Percentiles rank a stretch among this genome's conserved stretches.
phyloP scores from a whole-genome alignment of 805 yeast genomes.

The Sungouiozyma intestinalis region DNA sequence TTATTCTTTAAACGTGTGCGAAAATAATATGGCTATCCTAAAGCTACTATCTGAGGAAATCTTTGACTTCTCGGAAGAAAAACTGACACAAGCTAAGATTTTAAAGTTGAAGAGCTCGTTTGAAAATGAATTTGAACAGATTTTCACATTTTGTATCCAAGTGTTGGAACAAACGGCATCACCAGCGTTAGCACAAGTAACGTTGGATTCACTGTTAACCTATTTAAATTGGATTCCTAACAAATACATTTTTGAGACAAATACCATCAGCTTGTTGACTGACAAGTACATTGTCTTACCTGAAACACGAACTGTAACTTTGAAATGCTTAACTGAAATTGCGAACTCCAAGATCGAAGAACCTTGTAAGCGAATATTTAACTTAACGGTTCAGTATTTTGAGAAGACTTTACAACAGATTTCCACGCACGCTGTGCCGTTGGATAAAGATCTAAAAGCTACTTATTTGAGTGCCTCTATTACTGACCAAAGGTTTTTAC shows the following conservation, averaged over 20 bases:
- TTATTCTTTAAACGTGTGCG: slow-evolving; percentile 83
- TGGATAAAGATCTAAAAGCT: slow-evolving; percentile 52
- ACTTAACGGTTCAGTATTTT: slow-evolving; percentile 55
- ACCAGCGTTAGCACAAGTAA: slow-evolving; percentile 66
- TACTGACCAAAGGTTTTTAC: slow-evolving; percentile 80
- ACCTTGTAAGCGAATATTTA: slow-evolving; percentile 28
- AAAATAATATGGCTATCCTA: slow-evolving; percentile 87
- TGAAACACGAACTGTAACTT: slow-evolving; percentile 67
- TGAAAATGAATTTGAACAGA: slow-evolving; percentile 81
- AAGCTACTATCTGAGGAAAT: slow-evolving; percentile 85
- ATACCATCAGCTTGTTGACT: slow-evolving; percentile 57
- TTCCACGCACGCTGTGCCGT: slow-evolving; percentile 50
- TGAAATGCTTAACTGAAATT: slow-evolving; percentile 87
- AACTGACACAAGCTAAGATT: slow-evolving; percentile 90
- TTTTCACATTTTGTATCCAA: slow-evolving; percentile 81
- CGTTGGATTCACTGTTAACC: slow-evolving; percentile 65
- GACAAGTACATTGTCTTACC: slow-evolving; percentile 61
- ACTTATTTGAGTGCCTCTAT: slow-evolving; percentile 65
- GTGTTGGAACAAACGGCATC: slow-evolving; percentile 74
- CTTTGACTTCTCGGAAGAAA: slow-evolving; percentile 83
- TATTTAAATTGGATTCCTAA: slow-evolving; percentile 90
- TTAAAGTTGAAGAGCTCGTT: slow-evolving; percentile 66
- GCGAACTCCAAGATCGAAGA: slow-evolving; percentile 51
- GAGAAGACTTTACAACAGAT: slow-evolving; percentile 58
- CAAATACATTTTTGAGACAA: slow-evolving; percentile 77